Evolutionary conservation across 73 alveolate species (phyloP).

Genomic region (Paramecium octaurelia): DNA sequence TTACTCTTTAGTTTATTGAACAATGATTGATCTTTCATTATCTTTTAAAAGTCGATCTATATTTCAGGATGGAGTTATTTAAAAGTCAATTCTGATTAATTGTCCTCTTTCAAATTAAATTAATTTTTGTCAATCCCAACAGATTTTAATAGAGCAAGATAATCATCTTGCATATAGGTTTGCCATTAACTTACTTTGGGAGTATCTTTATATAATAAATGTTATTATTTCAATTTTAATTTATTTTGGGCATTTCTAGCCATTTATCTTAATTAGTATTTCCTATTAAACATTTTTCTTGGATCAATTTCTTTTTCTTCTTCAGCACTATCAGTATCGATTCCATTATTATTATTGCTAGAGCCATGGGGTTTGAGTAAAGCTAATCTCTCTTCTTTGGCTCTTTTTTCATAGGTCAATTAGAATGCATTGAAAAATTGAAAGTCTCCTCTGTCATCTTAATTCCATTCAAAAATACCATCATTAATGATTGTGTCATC

Average conservation of each 20-base stretch:
- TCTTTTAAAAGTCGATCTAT: neutral
- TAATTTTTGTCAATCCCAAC: neutral
- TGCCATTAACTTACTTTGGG: neutral
- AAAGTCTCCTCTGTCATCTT: neutral
- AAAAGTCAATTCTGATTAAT: neutral
- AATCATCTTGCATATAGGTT: neutral
- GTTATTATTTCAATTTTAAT: neutral
- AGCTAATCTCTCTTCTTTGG: neutral
- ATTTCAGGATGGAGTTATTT: constrained; percentile 4
- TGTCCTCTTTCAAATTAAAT: neutral
- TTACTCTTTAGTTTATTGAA: constrained; percentile 12
- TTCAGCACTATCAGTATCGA: neutral
- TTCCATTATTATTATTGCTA: neutral
- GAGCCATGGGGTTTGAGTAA: neutral
- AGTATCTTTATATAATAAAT: neutral
- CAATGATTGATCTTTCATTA: neutral
- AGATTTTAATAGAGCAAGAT: neutral
- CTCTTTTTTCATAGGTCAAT: neutral
- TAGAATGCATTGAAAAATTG: neutral
- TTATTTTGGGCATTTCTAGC: neutral
- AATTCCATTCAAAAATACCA: constrained; percentile 6
- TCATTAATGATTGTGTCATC: neutral
- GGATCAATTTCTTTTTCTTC: neutral
- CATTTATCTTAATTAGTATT: neutral
- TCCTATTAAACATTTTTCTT: neutral